phyloP scores from a whole-genome alignment of 2,329 filamentous ascomycete species.

The Fusarium chlamydosporum region DNA sequence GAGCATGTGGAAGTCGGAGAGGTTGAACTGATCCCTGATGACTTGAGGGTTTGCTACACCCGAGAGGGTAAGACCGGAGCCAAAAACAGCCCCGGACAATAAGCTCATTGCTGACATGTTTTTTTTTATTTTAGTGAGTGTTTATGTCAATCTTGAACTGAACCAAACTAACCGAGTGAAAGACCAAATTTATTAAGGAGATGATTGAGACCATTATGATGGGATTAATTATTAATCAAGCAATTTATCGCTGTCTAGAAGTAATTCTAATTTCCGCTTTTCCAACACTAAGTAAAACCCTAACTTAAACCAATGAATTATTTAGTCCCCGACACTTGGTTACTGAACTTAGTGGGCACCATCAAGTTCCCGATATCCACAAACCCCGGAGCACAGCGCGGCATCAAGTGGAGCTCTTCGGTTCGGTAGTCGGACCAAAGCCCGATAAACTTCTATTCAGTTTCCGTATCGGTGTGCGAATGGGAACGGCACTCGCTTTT shows the following conservation, averaged over 20 bases:
- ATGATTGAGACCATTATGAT: not conserved
- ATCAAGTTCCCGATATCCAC: slow-evolving; percentile 21
- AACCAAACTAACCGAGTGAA: not conserved
- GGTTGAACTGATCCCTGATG: slow-evolving; percentile 28
- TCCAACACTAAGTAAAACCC: not conserved
- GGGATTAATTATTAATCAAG: slow-evolving; percentile 1
- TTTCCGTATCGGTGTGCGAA: not conserved
- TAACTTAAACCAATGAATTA: not conserved
- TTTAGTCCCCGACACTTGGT: slow-evolving; percentile 17
- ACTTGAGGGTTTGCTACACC: slow-evolving; percentile 23
- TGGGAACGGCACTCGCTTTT: slow-evolving; percentile 27
- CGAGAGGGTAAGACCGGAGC: slow-evolving; percentile 24
- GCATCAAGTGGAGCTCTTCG: not conserved
- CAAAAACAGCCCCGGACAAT: slow-evolving; percentile 20
- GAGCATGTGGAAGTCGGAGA: slow-evolving; percentile 30
- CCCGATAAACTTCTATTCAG: slow-evolving; percentile 1
- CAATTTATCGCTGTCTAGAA: slow-evolving; percentile 22
- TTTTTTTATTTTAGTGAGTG: no score
- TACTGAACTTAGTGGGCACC: not conserved
- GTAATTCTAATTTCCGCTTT: not conserved
- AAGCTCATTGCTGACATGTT: not conserved
- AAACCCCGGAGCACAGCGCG: not conserved
- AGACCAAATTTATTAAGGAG: no score
- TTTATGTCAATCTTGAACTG: not conserved
- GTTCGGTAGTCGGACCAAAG: slow-evolving; percentile 12